Evolutionary conservation across 257 asterid species (phyloP).

Genomic region (Nyctanthes arbortristis): DNA sequence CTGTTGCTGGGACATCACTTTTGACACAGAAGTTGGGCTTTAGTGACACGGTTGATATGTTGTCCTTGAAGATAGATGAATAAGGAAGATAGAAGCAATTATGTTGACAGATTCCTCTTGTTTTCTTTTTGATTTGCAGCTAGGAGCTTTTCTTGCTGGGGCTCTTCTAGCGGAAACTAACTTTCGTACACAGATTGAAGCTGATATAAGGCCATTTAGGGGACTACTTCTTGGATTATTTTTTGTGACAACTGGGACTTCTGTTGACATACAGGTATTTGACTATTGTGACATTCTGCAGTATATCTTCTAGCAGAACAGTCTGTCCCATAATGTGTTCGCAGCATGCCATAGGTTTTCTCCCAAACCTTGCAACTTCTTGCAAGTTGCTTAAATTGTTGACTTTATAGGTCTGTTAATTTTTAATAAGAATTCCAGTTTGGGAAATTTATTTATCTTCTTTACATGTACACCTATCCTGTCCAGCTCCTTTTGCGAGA

Average conservation of each 20-base stretch:
- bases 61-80: constrained; percentile 18
- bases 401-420: constrained; percentile 5
- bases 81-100: constrained; percentile 11
- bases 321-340: neutral
- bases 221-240: constrained; percentile 96
- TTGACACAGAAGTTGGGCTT: constrained; percentile 91
- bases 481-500: constrained; percentile 93
- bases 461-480: constrained; percentile 22
- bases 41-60: constrained; percentile 88
- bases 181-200: constrained; percentile 98
- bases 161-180: constrained; percentile 95
- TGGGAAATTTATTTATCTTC: constrained; percentile 19
- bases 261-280: constrained; percentile 90
- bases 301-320: neutral
- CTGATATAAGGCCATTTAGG: constrained; percentile 98
- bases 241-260: constrained; percentile 97
- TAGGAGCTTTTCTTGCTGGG: constrained; percentile 98
- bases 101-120: constrained; percentile 22
- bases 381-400: constrained; percentile 2
- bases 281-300: constrained; percentile 1
- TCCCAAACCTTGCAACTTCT: constrained; percentile 1
- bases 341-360: neutral
- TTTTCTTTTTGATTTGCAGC: constrained; percentile 47
- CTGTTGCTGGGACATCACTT: constrained; percentile 97
- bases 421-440: constrained; percentile 6